Base-by-base conservation (phyloP, 2,329 filamentous ascomycete genomes). In the Sporothrix dimorphospora region DNA sequence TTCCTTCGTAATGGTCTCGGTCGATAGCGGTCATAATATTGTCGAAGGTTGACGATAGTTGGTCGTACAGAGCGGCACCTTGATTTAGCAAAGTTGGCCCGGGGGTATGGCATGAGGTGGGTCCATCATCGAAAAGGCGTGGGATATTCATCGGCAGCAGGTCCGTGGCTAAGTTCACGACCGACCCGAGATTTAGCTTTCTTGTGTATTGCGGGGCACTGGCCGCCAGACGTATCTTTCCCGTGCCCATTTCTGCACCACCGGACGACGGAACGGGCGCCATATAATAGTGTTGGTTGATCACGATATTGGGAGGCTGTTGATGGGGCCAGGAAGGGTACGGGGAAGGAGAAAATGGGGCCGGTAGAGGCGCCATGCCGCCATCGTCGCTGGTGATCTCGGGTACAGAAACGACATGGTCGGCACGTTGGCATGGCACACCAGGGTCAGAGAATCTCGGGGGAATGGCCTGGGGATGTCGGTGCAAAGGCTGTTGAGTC, bases 21-120 rank as follows among this genome's bases (percentile, higher is more conserved):
- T 94, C 92, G 71, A 94, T 94, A 38, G 87, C 84, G 0, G 91
- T 93, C 78, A 94, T 88, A 72, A 93, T 85, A 59, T 88, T 82
- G 78, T 93, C 87, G 73, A 94, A 86, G 69, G 89, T 89, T 3
- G 83, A 83, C 16, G 85, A 87, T 63, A 94, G 86, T 71, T 88
- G 82, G 76, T 92, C 88, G 76, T 85, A 89, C 21, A 88, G 79
- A 6, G 82, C 81, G 16, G 83, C 82, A 5, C 81, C 81, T 75
- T 85, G 83, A 74, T 83, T 82, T 55, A 84, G 78, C 34, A 86
- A 79, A 75, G 85, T 83, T 0, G 82, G 81, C 21, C 81, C 81
- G 49, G 82, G 79, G 14, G 78, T 77, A 57, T 86, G 83, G 80
- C 83, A 84, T 55, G 78, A 77, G 61, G n/a, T 19, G 27, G 85